phyloP scores from a whole-genome alignment of 176 grass and related monocot genomes.

The Phyllostachys edulis region DNA sequence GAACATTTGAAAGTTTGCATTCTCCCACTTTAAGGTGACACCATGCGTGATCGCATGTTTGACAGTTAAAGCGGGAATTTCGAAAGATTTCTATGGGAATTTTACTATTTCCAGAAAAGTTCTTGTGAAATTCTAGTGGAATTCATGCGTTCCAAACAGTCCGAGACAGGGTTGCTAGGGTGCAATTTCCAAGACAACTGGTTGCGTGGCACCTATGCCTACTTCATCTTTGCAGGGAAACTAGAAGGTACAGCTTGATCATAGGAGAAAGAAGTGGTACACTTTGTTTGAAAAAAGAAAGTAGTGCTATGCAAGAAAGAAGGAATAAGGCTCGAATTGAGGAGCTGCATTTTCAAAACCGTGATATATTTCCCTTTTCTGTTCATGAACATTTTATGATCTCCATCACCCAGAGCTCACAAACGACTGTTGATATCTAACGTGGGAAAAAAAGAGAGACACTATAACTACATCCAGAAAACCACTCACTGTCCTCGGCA shows the following conservation, averaged over 20 bases:
- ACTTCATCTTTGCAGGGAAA: not conserved
- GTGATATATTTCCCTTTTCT: constrained; percentile 39
- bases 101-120: no score
- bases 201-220: not conserved
- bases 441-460: not conserved
- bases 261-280: not conserved
- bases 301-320: not conserved
- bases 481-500: constrained; percentile 15
- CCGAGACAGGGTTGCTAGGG: no score
- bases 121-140: no score
- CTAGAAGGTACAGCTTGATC: not conserved
- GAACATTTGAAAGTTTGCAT: no score
- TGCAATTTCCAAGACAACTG: no score
- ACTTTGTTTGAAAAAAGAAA: not conserved
- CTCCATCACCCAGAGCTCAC: constrained; percentile 2
- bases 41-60: no score
- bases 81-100: no score
- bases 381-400: constrained; percentile 24
- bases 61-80: no score
- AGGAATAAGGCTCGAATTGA: not conserved
- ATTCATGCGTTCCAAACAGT: no score
- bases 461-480: constrained; percentile 14
- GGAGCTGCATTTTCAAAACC: not conserved
- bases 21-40: no score
- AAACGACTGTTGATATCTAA: not conserved